These are phyloP conservation scores for Rubroboletus pulcherrimus DNA, from an alignment of 768 basidiomycete species.

Conservation along the genomic window DNA sequence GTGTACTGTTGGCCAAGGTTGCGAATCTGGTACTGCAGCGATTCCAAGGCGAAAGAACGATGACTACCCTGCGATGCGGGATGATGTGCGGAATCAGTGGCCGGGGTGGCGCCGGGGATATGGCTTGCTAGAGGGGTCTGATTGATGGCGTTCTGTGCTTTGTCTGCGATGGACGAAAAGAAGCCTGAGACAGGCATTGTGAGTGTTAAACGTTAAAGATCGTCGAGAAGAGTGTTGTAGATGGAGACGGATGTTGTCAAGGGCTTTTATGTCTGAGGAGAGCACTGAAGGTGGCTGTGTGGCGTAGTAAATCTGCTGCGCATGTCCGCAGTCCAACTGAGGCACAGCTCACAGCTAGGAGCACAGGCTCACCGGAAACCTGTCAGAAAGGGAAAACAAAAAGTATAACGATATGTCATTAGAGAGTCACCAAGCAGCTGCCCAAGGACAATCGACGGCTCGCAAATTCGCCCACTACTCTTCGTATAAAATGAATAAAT, in stretches of 20 bases:
- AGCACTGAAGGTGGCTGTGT: constrained; percentile 23
- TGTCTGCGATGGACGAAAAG: constrained; percentile 66
- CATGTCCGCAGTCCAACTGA: neutral
- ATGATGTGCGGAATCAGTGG: constrained; percentile 38
- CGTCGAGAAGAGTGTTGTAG: constrained; percentile 1
- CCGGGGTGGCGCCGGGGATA: constrained; percentile 43
- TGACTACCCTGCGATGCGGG: constrained; percentile 36
- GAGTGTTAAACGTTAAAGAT: constrained; percentile 5
- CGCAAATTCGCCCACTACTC: constrained; percentile 22
- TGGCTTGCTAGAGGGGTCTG: constrained; percentile 56
- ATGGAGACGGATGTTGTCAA: constrained; percentile 7
- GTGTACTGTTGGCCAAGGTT: constrained; percentile 74
- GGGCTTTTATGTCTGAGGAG: constrained; percentile 16
- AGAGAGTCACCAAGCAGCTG: constrained; percentile 21
- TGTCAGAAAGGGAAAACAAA: constrained; percentile 5
- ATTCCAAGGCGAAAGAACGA: constrained; percentile 56
- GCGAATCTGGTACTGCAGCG: constrained; percentile 70
- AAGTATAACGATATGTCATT: constrained; percentile 24
- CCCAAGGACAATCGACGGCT: constrained; percentile 16
- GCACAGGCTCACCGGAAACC: neutral
- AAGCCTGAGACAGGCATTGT: constrained; percentile 61
- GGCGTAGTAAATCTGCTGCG: neutral
- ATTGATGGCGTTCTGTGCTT: constrained; percentile 69
- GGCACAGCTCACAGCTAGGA: constrained; percentile 1
- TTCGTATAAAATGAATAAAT: constrained; percentile 32